Percentiles rank a stretch among this genome's conserved stretches.
These are phyloP conservation scores for Backusella circina DNA, from an alignment of 192 early-diverging fungal species.

Conservation along the genomic window DNA sequence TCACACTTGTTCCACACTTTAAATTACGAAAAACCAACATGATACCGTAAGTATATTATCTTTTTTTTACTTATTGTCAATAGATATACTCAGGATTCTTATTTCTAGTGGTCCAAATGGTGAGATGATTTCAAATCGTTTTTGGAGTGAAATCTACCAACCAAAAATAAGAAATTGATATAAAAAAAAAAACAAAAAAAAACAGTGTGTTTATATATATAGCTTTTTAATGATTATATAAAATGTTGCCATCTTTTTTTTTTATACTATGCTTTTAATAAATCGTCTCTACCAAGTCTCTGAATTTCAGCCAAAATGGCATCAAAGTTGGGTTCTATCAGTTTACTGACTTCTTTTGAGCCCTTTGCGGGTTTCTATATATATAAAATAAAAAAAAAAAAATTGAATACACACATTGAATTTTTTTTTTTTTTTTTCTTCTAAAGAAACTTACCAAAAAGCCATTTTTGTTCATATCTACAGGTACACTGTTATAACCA, in stretches of 20 bases:
- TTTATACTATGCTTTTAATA: background rate
- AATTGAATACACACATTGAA: background rate
- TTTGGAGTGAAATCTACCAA: background rate
- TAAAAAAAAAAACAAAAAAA: too few species aligned
- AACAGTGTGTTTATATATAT: background rate
- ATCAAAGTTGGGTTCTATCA: slow-evolving; percentile 56
- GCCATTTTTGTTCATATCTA: slow-evolving; percentile 42
- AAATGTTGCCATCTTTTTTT: background rate
- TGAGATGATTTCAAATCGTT: background rate
- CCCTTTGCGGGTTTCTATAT: slow-evolving; percentile 26
- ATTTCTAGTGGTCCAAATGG: background rate
- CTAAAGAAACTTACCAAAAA: slow-evolving; percentile 35
- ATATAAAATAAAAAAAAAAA: background rate
- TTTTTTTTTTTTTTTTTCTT: background rate
- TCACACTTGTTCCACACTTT: background rate
- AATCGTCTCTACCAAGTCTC: slow-evolving; percentile 38
- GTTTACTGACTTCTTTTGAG: slow-evolving; percentile 28
- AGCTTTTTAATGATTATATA: too few species aligned
- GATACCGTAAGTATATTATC: background rate
- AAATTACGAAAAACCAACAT: background rate
- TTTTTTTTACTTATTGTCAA: background rate
- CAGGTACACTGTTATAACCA: slow-evolving; percentile 54
- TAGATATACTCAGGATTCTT: too few species aligned
- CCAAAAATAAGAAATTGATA: slow-evolving; percentile 5
- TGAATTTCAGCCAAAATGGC: slow-evolving; percentile 67